phyloP scores from a whole-genome alignment of 345 rosid genomes.

The Linum usitatissimum region DNA sequence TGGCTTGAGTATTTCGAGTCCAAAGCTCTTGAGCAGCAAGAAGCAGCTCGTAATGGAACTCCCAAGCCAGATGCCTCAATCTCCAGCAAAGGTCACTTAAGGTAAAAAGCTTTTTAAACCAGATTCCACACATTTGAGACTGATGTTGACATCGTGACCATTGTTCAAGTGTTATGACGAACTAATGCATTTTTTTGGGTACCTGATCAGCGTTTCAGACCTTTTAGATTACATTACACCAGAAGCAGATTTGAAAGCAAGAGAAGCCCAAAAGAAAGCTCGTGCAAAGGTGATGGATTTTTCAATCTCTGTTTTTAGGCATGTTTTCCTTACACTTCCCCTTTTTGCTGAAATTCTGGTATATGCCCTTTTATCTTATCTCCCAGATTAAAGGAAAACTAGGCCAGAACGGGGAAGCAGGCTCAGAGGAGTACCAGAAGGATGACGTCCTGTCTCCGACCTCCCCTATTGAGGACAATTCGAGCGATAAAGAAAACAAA shows the following conservation, averaged over 20 bases:
- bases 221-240: constrained; percentile 97
- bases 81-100: constrained; percentile 30
- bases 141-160: no score
- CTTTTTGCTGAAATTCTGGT: constrained; percentile 8
- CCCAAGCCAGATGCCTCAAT: constrained; percentile 31
- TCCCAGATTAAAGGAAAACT: constrained; percentile 63
- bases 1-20: constrained; percentile 32
- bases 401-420: constrained; percentile 55
- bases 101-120: constrained; percentile 9
- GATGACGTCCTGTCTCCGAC: constrained; percentile 42
- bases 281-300: constrained; percentile 64
- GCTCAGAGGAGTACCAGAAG: constrained; percentile 49
- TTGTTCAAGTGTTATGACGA: background rate
- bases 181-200: constrained; percentile 10
- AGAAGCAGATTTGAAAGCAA: constrained; percentile 70
- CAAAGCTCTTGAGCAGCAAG: constrained; percentile 29
- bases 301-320: constrained; percentile 2
- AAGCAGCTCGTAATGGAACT: constrained; percentile 29
- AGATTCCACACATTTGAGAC: no score
- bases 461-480: constrained; percentile 38
- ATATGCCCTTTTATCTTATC: constrained; percentile 10
- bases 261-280: constrained; percentile 86
- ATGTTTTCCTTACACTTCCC: constrained; percentile 3
- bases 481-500: constrained; percentile 74
- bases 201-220: constrained; percentile 75